Evolutionary conservation across 164 flowering plant species (phyloP).

Genomic region (Liquidambar formosana): DNA sequence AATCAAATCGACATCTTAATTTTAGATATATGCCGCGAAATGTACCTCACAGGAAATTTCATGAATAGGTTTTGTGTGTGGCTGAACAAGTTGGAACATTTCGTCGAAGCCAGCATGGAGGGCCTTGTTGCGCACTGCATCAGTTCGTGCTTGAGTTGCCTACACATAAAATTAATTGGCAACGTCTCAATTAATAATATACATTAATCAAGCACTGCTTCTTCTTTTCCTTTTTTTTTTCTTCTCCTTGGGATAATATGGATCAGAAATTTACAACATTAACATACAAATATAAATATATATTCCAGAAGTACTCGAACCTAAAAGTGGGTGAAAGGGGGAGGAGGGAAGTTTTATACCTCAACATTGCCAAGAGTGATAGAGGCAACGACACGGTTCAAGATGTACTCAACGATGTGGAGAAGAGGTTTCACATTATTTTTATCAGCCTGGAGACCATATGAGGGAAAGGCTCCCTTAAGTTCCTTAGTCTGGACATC

Average conservation of each 20-base stretch:
- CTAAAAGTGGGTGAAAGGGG: too few species aligned
- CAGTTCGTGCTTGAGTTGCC: constrained; percentile 37
- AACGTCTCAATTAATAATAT: too few species aligned
- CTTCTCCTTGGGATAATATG: too few species aligned
- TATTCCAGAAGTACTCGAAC: too few species aligned
- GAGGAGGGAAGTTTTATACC: too few species aligned
- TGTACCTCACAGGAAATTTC: constrained; percentile 43
- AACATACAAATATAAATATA: too few species aligned
- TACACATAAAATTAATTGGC: constrained; percentile 3
- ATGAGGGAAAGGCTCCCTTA: constrained; percentile 65
- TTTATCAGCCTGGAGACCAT: constrained; percentile 51
- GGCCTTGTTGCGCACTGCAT: constrained; percentile 34
- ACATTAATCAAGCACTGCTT: too few species aligned
- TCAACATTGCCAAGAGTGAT: constrained; percentile 18
- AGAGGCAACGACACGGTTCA: constrained; percentile 43
- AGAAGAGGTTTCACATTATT: constrained; percentile 62
- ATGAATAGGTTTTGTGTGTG: constrained; percentile 28
- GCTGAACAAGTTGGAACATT: constrained; percentile 28
- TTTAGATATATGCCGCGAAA: too few species aligned
- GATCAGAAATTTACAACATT: too few species aligned
- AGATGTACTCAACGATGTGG: constrained; percentile 54
- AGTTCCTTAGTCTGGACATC: constrained; percentile 49
- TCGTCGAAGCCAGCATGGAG: constrained; percentile 27
- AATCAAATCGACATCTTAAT: too few species aligned
- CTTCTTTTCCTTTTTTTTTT: too few species aligned